Percentiles rank a stretch among this genome's conserved stretches.
Evolutionary conservation across 768 basidiomycete genomes (phyloP).

Genomic region (Cyathus striatus): DNA sequence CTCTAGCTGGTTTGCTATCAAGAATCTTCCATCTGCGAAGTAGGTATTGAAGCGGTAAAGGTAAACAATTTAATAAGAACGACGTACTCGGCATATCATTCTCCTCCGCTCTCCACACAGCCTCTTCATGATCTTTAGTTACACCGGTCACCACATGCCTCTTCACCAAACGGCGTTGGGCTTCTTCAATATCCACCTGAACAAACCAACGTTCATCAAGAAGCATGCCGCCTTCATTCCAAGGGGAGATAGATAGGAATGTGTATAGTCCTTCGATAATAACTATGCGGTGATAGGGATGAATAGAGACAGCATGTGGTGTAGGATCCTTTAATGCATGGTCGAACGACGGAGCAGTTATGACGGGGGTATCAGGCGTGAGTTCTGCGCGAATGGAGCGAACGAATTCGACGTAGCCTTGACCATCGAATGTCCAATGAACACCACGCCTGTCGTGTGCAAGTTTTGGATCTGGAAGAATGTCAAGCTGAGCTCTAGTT

Average conservation of each 20-base stretch:
- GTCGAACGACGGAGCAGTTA: slow-evolving; percentile 79
- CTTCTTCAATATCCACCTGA: slow-evolving; percentile 49
- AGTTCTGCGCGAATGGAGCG: slow-evolving; percentile 40
- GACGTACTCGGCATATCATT: slow-evolving; percentile 71
- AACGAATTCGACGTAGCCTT: slow-evolving; percentile 68
- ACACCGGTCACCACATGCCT: slow-evolving; percentile 81
- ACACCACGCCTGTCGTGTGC: slow-evolving; percentile 81
- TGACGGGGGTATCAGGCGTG: slow-evolving; percentile 14
- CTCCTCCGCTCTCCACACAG: slow-evolving; percentile 62
- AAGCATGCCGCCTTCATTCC: slow-evolving; percentile 57
- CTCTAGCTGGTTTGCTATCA: slow-evolving; percentile 38
- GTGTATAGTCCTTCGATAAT: slow-evolving; percentile 90
- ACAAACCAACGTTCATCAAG: slow-evolving; percentile 83
- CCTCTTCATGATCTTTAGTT: slow-evolving; percentile 58
- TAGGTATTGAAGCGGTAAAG: slow-evolving; percentile 1
- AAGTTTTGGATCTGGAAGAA: slow-evolving; percentile 67
- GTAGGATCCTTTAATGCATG: slow-evolving; percentile 86
- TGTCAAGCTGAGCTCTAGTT: slow-evolving; percentile 71
- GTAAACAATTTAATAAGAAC: neutral
- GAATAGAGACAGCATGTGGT: slow-evolving; percentile 51
- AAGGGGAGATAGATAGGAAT: slow-evolving; percentile 67
- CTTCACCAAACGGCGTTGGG: slow-evolving; percentile 53
- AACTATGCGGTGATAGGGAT: slow-evolving; percentile 67
- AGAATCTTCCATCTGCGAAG: slow-evolving; percentile 36
- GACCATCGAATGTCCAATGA: slow-evolving; percentile 88